Conservation (phyloP, 208 protist species). For the Vickermania spadyakhi region DNA sequence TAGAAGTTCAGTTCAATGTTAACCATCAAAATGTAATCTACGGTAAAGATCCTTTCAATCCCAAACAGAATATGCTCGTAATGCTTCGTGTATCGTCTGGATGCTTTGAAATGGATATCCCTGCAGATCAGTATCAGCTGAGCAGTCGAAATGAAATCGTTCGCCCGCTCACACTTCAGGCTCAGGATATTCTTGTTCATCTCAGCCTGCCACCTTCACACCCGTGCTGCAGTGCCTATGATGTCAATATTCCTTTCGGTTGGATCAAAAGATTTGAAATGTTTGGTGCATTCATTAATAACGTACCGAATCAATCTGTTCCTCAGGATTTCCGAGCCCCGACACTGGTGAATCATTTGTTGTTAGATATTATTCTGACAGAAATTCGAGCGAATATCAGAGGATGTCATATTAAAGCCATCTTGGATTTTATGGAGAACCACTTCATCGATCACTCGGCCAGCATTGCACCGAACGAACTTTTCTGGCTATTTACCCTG, state of each 20-base stretch:
- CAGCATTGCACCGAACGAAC: slow-evolving; percentile 58
- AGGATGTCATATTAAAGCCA: slow-evolving; percentile 50
- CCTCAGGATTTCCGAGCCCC: slow-evolving; percentile 14
- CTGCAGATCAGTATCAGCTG: slow-evolving; percentile 71
- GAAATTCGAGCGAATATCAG: slow-evolving; percentile 49
- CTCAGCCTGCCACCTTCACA: slow-evolving; percentile 54
- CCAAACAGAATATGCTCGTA: slow-evolving; percentile 57
- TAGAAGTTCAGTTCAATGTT: slow-evolving; percentile 51
- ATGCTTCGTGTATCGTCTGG: slow-evolving; percentile 31
- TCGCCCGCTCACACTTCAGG: slow-evolving; percentile 47
- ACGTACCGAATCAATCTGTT: slow-evolving; percentile 55
- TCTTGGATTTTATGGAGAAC: slow-evolving; percentile 61
- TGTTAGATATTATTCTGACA: slow-evolving; percentile 52
- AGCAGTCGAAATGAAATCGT: slow-evolving; percentile 65
- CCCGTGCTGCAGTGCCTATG: slow-evolving; percentile 41
- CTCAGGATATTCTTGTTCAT: slow-evolving; percentile 36
- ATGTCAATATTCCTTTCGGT: slow-evolving; percentile 32
- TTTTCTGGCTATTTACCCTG: slow-evolving; percentile 80
- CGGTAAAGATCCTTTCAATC: slow-evolving; percentile 59
- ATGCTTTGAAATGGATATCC: slow-evolving; percentile 56
- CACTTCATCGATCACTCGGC: slow-evolving; percentile 53
- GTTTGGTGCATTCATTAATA: slow-evolving; percentile 42
- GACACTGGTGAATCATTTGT: slow-evolving; percentile 50
- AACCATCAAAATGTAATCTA: slow-evolving; percentile 80
- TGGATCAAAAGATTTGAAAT: slow-evolving; percentile 29